Percentiles rank a stretch among this genome's conserved stretches.
These are phyloP conservation scores for Tetratostichococcus sp. DNA, from an alignment of 139 green algal species.

Conservation along the genomic window DNA sequence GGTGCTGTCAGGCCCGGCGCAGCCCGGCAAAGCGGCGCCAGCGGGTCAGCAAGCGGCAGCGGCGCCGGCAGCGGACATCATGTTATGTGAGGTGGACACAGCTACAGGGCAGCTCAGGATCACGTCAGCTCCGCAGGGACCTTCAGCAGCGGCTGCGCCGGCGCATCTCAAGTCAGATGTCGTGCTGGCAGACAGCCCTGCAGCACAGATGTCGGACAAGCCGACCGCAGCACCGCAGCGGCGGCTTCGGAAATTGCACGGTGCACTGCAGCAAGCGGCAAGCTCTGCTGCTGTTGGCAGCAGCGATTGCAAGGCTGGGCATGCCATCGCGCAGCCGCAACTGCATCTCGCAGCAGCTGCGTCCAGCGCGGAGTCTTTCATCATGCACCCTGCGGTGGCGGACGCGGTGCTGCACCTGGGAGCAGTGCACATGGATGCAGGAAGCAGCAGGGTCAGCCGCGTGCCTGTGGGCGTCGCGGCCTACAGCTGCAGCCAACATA, in stretches of 20 bases:
- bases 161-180: background rate
- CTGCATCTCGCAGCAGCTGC: background rate
- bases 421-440: slow-evolving; percentile 13
- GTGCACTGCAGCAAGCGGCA: no score
- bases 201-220: no score
- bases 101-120: background rate
- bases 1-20: background rate
- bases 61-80: background rate
- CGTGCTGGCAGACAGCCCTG: background rate
- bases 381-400: slow-evolving; percentile 15
- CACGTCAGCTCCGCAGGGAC: background rate
- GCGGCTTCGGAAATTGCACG: no score
- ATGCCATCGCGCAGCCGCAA: background rate
- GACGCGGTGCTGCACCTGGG: slow-evolving; percentile 47
- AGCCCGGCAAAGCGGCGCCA: background rate
- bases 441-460: background rate
- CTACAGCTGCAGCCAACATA: background rate
- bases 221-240: no score
- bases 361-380: background rate
- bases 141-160: no score
- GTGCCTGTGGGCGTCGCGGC: background rate
- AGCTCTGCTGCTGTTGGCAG: no score
- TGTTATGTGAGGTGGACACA: background rate
- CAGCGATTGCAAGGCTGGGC: background rate
- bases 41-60: background rate